Evolutionary conservation across 2,329 filamentous ascomycete species (phyloP).

Genomic region (Aspergillus ustus): DNA sequence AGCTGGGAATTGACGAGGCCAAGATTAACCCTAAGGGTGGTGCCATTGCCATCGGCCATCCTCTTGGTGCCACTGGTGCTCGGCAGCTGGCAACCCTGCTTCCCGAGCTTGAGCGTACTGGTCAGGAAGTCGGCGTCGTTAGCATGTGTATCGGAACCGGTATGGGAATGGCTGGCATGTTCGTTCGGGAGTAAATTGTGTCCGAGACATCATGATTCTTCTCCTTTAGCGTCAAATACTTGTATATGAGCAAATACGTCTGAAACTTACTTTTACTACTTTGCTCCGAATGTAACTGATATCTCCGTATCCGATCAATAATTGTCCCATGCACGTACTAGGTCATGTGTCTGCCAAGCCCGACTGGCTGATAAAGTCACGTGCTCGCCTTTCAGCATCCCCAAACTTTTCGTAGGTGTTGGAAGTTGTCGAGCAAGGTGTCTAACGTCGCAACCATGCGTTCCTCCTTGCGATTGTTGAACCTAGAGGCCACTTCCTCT

Average conservation of each 20-base stretch:
- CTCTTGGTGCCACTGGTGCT: conserved; percentile 84
- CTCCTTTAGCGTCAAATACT: conserved; percentile 23
- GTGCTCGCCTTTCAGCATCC: conserved; percentile 27
- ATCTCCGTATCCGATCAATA: too few species aligned
- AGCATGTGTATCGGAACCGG: conserved; percentile 89
- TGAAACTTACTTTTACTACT: neutral
- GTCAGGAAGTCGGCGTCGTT: conserved; percentile 78
- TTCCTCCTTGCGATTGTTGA: conserved; percentile 41
- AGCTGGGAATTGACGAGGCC: conserved; percentile 62
- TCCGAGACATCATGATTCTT: conserved; percentile 18
- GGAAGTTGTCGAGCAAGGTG: conserved; percentile 1
- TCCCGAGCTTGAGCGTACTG: conserved; percentile 67
- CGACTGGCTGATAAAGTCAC: conserved; percentile 22
- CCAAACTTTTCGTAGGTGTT: conserved; percentile 26
- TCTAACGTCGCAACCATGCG: conserved; percentile 39
- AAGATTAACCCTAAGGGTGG: conserved; percentile 91
- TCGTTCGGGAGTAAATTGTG: conserved; percentile 62
- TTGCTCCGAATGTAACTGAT: neutral
- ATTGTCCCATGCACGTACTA: too few species aligned
- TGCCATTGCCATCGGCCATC: conserved; percentile 92
- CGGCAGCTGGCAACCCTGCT: conserved; percentile 78
- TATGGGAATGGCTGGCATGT: conserved; percentile 75
- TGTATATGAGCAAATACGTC: conserved; percentile 22
- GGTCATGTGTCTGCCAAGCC: conserved; percentile 15
- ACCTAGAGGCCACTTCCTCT: conserved; percentile 39